A percentile compares a stretch with the other conserved stretches of the same genome.
phyloP scores from a whole-genome alignment of 2,329 filamentous ascomycete genomes.

The Alternaria gaisen region DNA sequence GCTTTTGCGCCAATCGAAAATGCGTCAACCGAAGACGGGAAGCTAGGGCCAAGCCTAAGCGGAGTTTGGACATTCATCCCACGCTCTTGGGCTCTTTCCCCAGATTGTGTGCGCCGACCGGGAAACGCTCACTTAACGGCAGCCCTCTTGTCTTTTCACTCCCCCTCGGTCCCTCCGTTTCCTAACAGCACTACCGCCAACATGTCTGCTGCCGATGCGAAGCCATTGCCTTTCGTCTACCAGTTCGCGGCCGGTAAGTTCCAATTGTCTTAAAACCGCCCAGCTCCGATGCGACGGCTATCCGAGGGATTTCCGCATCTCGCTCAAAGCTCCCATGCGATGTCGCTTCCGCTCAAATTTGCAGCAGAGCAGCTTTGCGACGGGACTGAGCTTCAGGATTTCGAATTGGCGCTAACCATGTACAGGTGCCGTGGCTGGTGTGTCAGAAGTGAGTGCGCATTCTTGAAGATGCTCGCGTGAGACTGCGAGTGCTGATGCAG shows the following conservation, averaged over 20 bases:
- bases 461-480: constrained; percentile 17
- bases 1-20: constrained; percentile 19
- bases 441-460: constrained; percentile 82
- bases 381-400: neutral
- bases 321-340: constrained; percentile 7
- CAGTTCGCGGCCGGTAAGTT: constrained; percentile 88
- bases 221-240: constrained; percentile 90
- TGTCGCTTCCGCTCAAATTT: neutral
- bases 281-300: constrained; percentile 27
- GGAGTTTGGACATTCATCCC: constrained; percentile 33
- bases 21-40: constrained; percentile 28
- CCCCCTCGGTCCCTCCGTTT: constrained; percentile 13
- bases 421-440: constrained; percentile 89
- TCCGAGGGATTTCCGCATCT: constrained; percentile 7
- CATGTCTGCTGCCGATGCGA: constrained; percentile 62
- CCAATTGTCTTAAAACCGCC: constrained; percentile 37
- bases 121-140: constrained; percentile 21
- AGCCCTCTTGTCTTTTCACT: constrained; percentile 24
- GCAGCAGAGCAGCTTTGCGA: neutral
- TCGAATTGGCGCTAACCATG: constrained; percentile 41
- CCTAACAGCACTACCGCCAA: constrained; percentile 28
- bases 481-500: constrained; percentile 37
- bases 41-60: constrained; percentile 30
- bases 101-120: constrained; percentile 35
- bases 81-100: constrained; percentile 37